phyloP scores from a whole-genome alignment of 2,329 filamentous ascomycete genomes.

The Esteya vermicola region DNA sequence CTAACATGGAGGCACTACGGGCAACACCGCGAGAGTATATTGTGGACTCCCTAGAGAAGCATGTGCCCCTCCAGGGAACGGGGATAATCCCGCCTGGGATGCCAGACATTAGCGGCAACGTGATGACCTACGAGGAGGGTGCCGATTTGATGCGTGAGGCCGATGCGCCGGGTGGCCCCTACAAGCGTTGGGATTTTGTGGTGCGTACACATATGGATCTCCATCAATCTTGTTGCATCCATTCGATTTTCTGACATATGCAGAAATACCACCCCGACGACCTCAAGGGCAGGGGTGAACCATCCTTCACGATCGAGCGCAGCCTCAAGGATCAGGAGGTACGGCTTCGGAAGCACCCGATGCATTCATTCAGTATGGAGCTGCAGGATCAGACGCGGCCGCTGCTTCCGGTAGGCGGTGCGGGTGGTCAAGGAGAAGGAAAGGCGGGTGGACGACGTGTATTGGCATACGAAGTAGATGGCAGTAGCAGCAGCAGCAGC shows the following conservation, averaged over 20 bases:
- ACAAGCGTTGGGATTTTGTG: conserved; percentile 59
- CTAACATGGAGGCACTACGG: conserved; percentile 61
- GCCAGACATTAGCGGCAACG: conserved; percentile 51
- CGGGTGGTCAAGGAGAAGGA: no score
- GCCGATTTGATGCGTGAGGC: conserved; percentile 68
- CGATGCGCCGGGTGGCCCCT: conserved; percentile 55
- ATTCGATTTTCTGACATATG: no score
- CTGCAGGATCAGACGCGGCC: conserved; percentile 23
- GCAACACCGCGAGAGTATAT: conserved; percentile 73
- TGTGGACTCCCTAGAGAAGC: conserved; percentile 54
- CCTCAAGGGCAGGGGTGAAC: conserved; percentile 71
- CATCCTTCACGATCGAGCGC: conserved; percentile 56
- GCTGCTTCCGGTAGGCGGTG: no score
- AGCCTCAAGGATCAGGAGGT: conserved; percentile 44
- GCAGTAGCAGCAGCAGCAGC: no score
- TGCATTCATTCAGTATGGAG: conserved; percentile 27
- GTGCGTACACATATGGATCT: no score
- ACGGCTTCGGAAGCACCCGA: not conserved
- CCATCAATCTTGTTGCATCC: no score
- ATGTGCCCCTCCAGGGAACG: conserved; percentile 70
- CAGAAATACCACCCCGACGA: conserved; percentile 61
- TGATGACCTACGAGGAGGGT: conserved; percentile 74
- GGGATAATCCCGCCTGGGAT: conserved; percentile 63
- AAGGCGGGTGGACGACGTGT: no score
- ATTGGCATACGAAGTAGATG: no score